Evolutionary conservation across 2,329 filamentous ascomycete species (phyloP).

Genomic region (Pezicula rhizophila): DNA sequence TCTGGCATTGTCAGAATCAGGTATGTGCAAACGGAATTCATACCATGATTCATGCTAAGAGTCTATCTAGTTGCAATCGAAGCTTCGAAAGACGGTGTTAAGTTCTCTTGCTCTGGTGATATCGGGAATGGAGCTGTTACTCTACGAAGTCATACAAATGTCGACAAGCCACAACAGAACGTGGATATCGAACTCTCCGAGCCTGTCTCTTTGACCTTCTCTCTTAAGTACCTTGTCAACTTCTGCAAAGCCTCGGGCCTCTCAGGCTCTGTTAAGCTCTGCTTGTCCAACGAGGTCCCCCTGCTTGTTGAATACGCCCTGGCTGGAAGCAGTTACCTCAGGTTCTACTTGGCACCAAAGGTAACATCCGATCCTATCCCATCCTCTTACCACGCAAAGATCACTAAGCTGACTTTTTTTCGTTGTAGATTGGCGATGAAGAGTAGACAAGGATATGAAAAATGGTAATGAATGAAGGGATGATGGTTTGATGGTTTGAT

Average conservation of each 20-base stretch:
- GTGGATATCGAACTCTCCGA: conserved; percentile 88
- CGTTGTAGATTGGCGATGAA: conserved; percentile 62
- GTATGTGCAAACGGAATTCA: conserved; percentile 44
- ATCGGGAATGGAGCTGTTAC: conserved; percentile 95
- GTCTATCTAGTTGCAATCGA: conserved; percentile 76
- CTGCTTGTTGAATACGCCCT: conserved; percentile 89
- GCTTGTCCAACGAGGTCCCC: conserved; percentile 91
- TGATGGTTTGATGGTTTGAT: too few species aligned
- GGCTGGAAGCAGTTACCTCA: conserved; percentile 76
- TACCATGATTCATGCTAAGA: not conserved
- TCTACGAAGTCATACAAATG: conserved; percentile 77
- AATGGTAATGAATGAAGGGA: conserved; percentile 22
- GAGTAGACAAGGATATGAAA: conserved; percentile 36
- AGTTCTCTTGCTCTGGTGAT: conserved; percentile 88
- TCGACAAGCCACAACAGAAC: conserved; percentile 82
- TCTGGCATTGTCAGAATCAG: conserved; percentile 88
- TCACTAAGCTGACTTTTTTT: conserved; percentile 10
- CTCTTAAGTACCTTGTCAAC: conserved; percentile 98
- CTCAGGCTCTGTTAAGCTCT: conserved; percentile 79
- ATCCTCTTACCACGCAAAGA: not conserved
- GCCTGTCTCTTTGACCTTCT: conserved; percentile 92
- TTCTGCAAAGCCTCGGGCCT: conserved; percentile 97
- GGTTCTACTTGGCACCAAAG: conserved; percentile 98
- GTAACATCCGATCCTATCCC: conserved; percentile 37
- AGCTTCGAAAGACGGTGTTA: conserved; percentile 93